Evolutionary conservation across 1,139 yeast genomes (phyloP), one percentile per base, ranked within the genome.

Genomic region (Williopsis jadinii): DNA sequence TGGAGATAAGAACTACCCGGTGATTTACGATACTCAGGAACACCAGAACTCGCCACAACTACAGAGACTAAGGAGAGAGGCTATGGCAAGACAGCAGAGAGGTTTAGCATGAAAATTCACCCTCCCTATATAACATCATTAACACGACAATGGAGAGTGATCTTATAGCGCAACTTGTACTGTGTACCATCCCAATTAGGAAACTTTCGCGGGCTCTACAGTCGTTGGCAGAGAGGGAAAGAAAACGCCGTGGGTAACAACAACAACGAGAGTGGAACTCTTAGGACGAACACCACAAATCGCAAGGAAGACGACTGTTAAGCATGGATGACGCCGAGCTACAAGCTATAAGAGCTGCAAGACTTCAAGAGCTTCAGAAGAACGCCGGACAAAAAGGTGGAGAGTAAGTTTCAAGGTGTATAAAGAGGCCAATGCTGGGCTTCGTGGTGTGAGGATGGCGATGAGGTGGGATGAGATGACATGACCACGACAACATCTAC

Each of bases 261-360:
- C 24, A 19, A 19, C 24, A 19, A 4, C 24, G 24, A 19, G 24
- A 19, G 24, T 19, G 24, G 24, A 19, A 19, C 24, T 19, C 24
- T 19, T 19, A 19, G 6, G 6, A 19, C 6, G 6, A 19, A 19
- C 24, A 19, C 24, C 6, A 19, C 4, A 6, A 19, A 19, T 6
- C 24, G 6, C 24, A 19, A 4, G 6, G 6, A 19, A 19, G 24
- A 19, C 24, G 24, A 19, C 6, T 19, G 24, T 19, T 19, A 19
- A 19, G 24, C 6, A 50, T 56, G 61, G 54, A 52, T 38, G 96
- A 88, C 62, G 66, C 84, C 28, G 97, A 90, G 61, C 67, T 90
- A 46, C 80, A 82, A 52, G 96, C 96, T 19, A 84, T 90, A 48
- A 74, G 97, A 54, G 84, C 86, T 39, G 96, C 97, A 11, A 75